These are phyloP conservation scores for Cryptococcus sp. DNA, from an alignment of 1,284 basidiomycete genomes.

Conservation along the genomic window DNA sequence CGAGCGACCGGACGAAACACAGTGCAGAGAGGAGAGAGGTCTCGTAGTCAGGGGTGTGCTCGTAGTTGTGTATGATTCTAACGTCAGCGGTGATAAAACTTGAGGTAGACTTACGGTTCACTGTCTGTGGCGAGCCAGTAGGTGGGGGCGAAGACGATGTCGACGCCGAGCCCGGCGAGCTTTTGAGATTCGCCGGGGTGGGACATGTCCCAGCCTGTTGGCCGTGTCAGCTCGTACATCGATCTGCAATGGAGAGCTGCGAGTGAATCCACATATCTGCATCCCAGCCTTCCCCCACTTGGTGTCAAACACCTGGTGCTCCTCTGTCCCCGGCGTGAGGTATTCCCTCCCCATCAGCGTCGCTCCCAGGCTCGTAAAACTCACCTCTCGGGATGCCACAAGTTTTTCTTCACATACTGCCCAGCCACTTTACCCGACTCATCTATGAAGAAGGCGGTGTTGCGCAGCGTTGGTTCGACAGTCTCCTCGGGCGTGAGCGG, in stretches of 20 bases:
- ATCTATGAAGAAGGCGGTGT: constrained; percentile 48
- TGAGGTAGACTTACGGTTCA: constrained; percentile 40
- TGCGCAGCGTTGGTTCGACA: constrained; percentile 23
- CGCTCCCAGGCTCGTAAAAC: constrained; percentile 2
- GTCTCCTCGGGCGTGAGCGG: constrained; percentile 20
- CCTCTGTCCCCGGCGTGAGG: constrained; percentile 36
- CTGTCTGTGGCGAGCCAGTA: constrained; percentile 48
- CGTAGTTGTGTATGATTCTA: constrained; percentile 25
- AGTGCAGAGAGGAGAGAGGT: constrained; percentile 32
- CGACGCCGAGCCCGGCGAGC: constrained; percentile 40
- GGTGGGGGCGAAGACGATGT: constrained; percentile 47
- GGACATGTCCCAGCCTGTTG: constrained; percentile 47
- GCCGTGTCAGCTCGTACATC: background rate
- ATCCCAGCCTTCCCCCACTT: constrained; percentile 46
- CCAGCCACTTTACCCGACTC: constrained; percentile 31
- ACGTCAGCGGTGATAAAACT: background rate
- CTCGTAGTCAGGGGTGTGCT: constrained; percentile 37
- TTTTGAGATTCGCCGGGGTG: constrained; percentile 39
- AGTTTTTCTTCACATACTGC: constrained; percentile 45
- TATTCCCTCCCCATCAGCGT: constrained; percentile 31
- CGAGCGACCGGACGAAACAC: constrained; percentile 36
- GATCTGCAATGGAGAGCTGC: background rate
- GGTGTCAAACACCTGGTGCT: constrained; percentile 41
- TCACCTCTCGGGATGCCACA: constrained; percentile 50
- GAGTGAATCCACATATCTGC: constrained; percentile 39